Evolutionary conservation across 1,284 basidiomycete genomes (phyloP).

Genomic region (Bjerkandera adusta): DNA sequence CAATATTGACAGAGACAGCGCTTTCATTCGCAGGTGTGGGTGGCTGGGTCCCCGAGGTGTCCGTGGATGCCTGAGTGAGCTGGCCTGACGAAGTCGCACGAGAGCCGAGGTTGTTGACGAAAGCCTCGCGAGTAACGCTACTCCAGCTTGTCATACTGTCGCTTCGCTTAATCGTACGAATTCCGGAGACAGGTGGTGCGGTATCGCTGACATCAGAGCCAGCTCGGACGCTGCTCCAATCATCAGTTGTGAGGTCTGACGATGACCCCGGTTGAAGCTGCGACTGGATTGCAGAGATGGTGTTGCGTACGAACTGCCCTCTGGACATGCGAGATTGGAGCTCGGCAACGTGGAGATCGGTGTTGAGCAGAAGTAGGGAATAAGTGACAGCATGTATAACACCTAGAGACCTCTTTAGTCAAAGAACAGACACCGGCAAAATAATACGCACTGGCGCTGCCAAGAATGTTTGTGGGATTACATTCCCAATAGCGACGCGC

Average conservation of each 20-base stretch:
- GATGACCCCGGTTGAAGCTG: slow-evolving; percentile 64
- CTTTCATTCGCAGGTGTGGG: slow-evolving; percentile 43
- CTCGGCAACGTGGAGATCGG: slow-evolving; percentile 95
- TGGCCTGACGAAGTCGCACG: slow-evolving; percentile 28
- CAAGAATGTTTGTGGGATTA: slow-evolving; percentile 80
- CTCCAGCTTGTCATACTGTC: slow-evolving; percentile 83
- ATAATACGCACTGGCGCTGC: slow-evolving; percentile 68
- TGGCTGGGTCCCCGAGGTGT: slow-evolving; percentile 27
- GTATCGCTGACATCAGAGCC: slow-evolving; percentile 45
- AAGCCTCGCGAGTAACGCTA: slow-evolving; percentile 61
- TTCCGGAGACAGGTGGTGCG: slow-evolving; percentile 37
- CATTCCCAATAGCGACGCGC: slow-evolving; percentile 88
- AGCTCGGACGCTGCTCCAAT: slow-evolving; percentile 56
- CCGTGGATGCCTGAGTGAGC: slow-evolving; percentile 27
- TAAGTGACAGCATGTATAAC: slow-evolving; percentile 93
- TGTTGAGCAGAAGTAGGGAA: slow-evolving; percentile 93
- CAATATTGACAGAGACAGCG: slow-evolving; percentile 38
- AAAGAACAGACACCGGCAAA: slow-evolving; percentile 4
- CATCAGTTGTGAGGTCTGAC: slow-evolving; percentile 67
- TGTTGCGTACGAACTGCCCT: slow-evolving; percentile 92
- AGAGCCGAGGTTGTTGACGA: slow-evolving; percentile 31
- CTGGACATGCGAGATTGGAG: slow-evolving; percentile 88
- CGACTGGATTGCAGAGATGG: slow-evolving; percentile 80
- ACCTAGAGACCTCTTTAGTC: slow-evolving; percentile 41
- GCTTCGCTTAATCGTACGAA: slow-evolving; percentile 65